A percentile compares a stretch with the other conserved stretches of the same genome.
These are phyloP conservation scores for Umbelopsis sp. DNA, from an alignment of 371 early-diverging fungal species.

Conservation along the genomic window DNA sequence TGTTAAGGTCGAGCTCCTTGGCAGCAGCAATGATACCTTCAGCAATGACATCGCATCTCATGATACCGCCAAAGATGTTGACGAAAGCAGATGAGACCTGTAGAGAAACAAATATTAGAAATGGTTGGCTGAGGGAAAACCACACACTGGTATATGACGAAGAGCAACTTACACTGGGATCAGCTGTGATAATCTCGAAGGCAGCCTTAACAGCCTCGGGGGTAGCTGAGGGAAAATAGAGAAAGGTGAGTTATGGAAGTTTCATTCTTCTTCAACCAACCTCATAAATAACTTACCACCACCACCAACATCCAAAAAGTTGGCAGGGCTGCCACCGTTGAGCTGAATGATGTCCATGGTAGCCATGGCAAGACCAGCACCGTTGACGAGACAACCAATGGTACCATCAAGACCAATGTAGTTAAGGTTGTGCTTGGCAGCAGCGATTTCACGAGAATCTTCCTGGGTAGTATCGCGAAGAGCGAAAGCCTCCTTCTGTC, in stretches of 20 bases:
- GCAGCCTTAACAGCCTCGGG: slow-evolving; percentile 97
- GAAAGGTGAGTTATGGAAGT: background rate
- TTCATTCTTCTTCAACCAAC: background rate
- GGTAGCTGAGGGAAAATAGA: slow-evolving; percentile 58
- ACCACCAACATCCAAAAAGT: slow-evolving; percentile 99
- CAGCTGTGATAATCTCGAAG: slow-evolving; percentile 97
- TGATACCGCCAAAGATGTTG: slow-evolving; percentile 99
- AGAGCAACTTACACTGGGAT: slow-evolving; percentile 68
- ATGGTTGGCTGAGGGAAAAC: background rate
- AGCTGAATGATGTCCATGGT: slow-evolving; percentile 99
- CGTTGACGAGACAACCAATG: slow-evolving; percentile 89
- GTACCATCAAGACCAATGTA: slow-evolving; percentile 98
- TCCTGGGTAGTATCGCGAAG: slow-evolving; percentile 95
- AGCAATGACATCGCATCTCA: slow-evolving; percentile 98
- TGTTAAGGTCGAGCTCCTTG: slow-evolving; percentile 84
- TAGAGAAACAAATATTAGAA: slow-evolving; percentile 14
- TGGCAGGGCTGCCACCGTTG: slow-evolving; percentile 98
- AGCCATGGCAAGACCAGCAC: slow-evolving; percentile 99
- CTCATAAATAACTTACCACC: slow-evolving; percentile 40
- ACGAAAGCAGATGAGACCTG: slow-evolving; percentile 92
- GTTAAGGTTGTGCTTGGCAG: slow-evolving; percentile 96
- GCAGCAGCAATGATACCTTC: slow-evolving; percentile 97
- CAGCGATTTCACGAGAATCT: slow-evolving; percentile 96
- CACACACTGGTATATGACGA: slow-evolving; percentile 10
- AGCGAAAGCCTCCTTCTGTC: slow-evolving; percentile 88